phyloP scores from a whole-genome alignment of 2,329 filamentous ascomycete genomes.

The Cladorrhinum sp. region DNA sequence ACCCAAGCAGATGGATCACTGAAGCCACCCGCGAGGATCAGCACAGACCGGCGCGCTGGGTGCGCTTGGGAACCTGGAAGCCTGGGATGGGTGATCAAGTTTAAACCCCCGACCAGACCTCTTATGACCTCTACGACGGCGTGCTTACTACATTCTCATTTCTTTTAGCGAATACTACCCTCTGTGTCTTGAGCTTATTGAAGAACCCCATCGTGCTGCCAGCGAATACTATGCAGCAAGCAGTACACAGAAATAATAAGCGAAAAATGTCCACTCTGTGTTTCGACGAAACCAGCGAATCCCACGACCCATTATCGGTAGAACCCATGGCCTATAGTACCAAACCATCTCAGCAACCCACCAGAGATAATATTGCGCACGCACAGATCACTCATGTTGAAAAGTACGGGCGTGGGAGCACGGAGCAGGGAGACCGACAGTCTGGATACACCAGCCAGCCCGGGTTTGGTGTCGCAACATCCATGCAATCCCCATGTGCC shows the following conservation, averaged over 20 bases:
- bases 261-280: slow-evolving; percentile 6
- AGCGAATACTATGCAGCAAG: neutral
- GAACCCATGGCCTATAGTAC: slow-evolving; percentile 2
- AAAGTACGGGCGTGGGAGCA: neutral
- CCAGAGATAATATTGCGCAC: slow-evolving; percentile 6
- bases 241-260: slow-evolving; percentile 3
- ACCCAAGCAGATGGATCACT: slow-evolving; percentile 28
- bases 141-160: neutral
- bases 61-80: slow-evolving; percentile 1
- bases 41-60: slow-evolving; percentile 25
- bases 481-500: neutral
- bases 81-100: slow-evolving; percentile 6
- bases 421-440: slow-evolving; percentile 1
- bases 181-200: neutral
- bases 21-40: slow-evolving; percentile 29
- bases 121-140: neutral
- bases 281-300: slow-evolving; percentile 5
- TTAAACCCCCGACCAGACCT: slow-evolving; percentile 18
- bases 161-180: slow-evolving; percentile 5
- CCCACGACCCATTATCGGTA: neutral
- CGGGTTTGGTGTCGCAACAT: neutral
- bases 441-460: slow-evolving; percentile 1
- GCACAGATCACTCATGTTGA: neutral
- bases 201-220: neutral
- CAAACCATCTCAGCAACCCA: neutral